These are phyloP conservation scores for Candida maesae DNA, from an alignment of 805 yeast species.

Conservation along the genomic window DNA sequence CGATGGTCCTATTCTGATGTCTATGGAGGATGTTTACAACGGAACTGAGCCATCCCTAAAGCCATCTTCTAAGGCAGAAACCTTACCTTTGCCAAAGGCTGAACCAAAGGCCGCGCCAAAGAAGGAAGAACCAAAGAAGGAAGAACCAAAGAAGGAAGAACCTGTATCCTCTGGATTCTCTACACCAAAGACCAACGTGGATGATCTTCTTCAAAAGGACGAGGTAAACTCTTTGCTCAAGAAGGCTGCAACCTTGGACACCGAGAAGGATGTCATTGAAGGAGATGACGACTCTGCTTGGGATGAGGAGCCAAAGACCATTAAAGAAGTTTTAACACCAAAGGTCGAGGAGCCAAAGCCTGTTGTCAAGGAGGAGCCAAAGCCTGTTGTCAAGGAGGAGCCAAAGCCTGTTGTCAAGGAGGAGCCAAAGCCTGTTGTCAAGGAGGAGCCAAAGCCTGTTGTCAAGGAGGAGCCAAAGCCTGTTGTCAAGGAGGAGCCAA, in stretches of 20 bases:
- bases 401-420: constrained; percentile 7
- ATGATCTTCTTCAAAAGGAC: constrained; percentile 44
- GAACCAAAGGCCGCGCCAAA: constrained; percentile 19
- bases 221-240: constrained; percentile 45
- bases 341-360: constrained; percentile 11
- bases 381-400: constrained; percentile 11
- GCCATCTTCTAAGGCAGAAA: constrained; percentile 34
- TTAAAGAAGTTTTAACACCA: constrained; percentile 8
- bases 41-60: constrained; percentile 52
- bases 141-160: constrained; percentile 18
- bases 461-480: constrained; percentile 12
- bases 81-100: constrained; percentile 16
- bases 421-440: constrained; percentile 6
- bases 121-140: constrained; percentile 22
- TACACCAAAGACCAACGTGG: constrained; percentile 41
- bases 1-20: constrained; percentile 77
- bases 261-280: constrained; percentile 23
- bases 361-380: constrained; percentile 10
- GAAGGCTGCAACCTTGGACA: constrained; percentile 42
- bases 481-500: constrained; percentile 13
- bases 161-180: constrained; percentile 21
- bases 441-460: constrained; percentile 17
- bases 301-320: constrained; percentile 29
- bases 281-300: constrained; percentile 26
- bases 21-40: constrained; percentile 76